phyloP scores from a whole-genome alignment of 176 grass and related monocot species.

The Aegilops sharonensis region DNA sequence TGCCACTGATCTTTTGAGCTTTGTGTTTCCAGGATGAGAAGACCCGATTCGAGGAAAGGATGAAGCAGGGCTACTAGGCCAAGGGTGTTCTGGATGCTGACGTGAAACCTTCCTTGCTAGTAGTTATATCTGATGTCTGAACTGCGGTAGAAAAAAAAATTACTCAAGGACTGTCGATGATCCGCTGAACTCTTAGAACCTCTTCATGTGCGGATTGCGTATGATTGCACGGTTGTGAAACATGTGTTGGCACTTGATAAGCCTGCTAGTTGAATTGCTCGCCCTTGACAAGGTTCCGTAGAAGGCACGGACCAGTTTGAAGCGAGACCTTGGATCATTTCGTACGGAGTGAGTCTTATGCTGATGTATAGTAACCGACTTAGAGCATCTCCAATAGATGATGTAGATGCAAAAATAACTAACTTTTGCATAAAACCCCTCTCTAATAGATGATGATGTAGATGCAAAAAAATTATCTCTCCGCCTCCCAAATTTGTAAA shows the following conservation, averaged over 20 bases:
- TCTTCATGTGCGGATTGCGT: neutral
- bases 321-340: too few relatives aligned
- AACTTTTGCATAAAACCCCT: too few relatives aligned
- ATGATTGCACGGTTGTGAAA: neutral
- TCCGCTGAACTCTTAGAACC: neutral
- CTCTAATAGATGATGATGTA: too few relatives aligned
- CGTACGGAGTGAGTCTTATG: too few relatives aligned
- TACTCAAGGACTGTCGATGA: neutral
- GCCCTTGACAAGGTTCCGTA: too few relatives aligned
- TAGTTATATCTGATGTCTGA: neutral
- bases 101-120: neutral
- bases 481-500: too few relatives aligned
- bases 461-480: too few relatives aligned
- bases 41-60: slow-evolving; percentile 30
- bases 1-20: neutral
- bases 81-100: neutral
- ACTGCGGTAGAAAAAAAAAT: neutral
- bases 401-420: too few relatives aligned
- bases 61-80: slow-evolving; percentile 40
- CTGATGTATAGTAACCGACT: too few relatives aligned
- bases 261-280: too few relatives aligned
- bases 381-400: too few relatives aligned
- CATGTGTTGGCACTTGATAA: neutral
- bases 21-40: slow-evolving; percentile 45
- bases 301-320: too few relatives aligned